These are phyloP conservation scores for Talaromyces marneffei DNA, from an alignment of 2,329 filamentous ascomycete species.

Conservation along the genomic window DNA sequence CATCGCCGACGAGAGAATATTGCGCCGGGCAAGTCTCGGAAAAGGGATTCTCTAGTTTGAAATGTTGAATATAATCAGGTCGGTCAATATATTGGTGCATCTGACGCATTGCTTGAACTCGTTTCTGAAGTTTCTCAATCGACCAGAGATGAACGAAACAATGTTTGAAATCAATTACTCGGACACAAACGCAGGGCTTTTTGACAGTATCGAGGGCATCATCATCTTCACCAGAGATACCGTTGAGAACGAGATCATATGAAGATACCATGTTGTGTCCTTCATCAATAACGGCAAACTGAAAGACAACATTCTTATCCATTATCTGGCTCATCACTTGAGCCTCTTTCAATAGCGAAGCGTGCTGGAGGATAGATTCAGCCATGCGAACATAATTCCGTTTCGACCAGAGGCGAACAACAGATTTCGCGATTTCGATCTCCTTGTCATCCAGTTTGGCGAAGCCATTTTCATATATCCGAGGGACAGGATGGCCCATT, in stretches of 20 bases:
- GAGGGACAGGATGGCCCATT: conserved; percentile 55
- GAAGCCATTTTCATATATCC: conserved; percentile 41
- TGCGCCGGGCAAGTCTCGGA: conserved; percentile 84
- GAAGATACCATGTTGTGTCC: conserved; percentile 87
- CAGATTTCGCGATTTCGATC: conserved; percentile 60
- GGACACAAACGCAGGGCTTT: conserved; percentile 85
- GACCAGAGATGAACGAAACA: conserved; percentile 89
- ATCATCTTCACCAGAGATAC: conserved; percentile 80
- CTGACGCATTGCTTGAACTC: conserved; percentile 87
- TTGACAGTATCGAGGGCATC: conserved; percentile 69
- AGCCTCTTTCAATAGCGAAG: conserved; percentile 83
- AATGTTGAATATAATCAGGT: conserved; percentile 88
- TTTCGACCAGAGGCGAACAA: conserved; percentile 69
- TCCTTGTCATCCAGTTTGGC: conserved; percentile 63
- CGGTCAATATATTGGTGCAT: conserved; percentile 95
- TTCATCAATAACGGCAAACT: conserved; percentile 84
- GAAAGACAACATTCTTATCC: conserved; percentile 86
- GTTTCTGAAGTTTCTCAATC: conserved; percentile 79
- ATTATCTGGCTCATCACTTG: conserved; percentile 97
- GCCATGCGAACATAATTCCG: conserved; percentile 91
- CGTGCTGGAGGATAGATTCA: conserved; percentile 82
- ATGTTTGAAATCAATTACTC: conserved; percentile 86
- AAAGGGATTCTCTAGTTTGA: conserved; percentile 89
- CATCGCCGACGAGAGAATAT: conserved; percentile 88
- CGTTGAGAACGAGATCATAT: conserved; percentile 93